Conservation (phyloP, 1,284 basidiomycete species). For the Spongispora temasekensis region DNA sequence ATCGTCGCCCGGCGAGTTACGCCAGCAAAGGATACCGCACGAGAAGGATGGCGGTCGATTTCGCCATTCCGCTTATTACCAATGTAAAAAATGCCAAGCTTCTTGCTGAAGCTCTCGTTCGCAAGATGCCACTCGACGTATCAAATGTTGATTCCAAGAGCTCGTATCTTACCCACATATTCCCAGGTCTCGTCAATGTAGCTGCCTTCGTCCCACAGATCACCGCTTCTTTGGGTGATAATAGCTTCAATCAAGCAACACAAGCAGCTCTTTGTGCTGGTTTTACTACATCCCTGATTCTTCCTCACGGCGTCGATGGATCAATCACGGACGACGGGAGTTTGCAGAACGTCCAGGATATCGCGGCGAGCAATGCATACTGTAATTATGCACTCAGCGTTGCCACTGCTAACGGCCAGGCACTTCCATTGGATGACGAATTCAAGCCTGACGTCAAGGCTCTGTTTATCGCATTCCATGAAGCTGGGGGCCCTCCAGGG, state of each 20-base stretch:
- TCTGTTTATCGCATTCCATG: constrained; percentile 83
- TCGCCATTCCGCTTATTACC: constrained; percentile 95
- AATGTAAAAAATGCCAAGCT: constrained; percentile 99
- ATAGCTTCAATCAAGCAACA: constrained; percentile 70
- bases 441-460: constrained; percentile 81
- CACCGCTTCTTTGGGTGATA: constrained; percentile 52
- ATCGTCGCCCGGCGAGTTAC: constrained; percentile 95
- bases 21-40: constrained; percentile 97
- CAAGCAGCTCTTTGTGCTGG: constrained; percentile 85
- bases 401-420: constrained; percentile 73
- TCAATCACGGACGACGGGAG: constrained; percentile 68
- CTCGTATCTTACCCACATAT: constrained; percentile 86
- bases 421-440: constrained; percentile 70
- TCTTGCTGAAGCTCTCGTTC: constrained; percentile 92
- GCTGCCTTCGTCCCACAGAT: constrained; percentile 86
- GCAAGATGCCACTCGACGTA: constrained; percentile 86
- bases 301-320: constrained; percentile 68
- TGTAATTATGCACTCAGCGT: constrained; percentile 88
- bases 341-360: constrained; percentile 70
- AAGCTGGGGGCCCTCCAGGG: constrained; percentile 46
- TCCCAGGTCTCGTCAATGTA: constrained; percentile 93
- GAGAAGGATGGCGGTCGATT: constrained; percentile 99
- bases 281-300: constrained; percentile 81
- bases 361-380: constrained; percentile 64
- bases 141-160: constrained; percentile 94